These are phyloP conservation scores for Nakaseomyces sp. DNA, from an alignment of 1,139 yeast species.

Conservation along the genomic window DNA sequence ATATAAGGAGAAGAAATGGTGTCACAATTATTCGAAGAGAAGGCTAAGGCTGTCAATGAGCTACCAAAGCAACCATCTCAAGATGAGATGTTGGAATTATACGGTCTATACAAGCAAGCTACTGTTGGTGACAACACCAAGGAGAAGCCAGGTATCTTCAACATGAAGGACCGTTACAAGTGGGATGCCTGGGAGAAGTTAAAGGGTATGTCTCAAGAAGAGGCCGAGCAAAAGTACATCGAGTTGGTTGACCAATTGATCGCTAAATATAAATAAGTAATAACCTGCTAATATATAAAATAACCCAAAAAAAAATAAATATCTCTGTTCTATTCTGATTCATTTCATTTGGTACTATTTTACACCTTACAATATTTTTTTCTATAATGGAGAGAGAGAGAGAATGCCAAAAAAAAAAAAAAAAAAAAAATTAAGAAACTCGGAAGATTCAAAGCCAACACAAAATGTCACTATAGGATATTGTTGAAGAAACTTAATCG, in stretches of 20 bases:
- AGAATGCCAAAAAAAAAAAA: too few relatives aligned
- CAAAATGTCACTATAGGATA: too few relatives aligned
- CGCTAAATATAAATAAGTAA: slow-evolving; percentile 35
- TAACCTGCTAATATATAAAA: neutral
- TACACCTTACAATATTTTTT: too few relatives aligned
- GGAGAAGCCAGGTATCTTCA: slow-evolving; percentile 76
- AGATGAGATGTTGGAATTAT: slow-evolving; percentile 74
- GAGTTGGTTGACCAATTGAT: slow-evolving; percentile 61
- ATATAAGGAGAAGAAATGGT: slow-evolving; percentile 22
- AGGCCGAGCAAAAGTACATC: slow-evolving; percentile 80
- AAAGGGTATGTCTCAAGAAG: slow-evolving; percentile 79
- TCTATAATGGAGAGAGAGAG: too few relatives aligned
- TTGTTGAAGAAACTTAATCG: too few relatives aligned
- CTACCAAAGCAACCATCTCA: slow-evolving; percentile 72
- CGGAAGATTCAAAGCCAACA: too few relatives aligned
- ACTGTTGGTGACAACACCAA: slow-evolving; percentile 83
- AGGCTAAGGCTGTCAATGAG: slow-evolving; percentile 73
- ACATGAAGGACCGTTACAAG: slow-evolving; percentile 91
- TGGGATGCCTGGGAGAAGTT: slow-evolving; percentile 94
- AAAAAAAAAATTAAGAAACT: too few relatives aligned
- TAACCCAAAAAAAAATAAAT: neutral
- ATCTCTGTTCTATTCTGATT: neutral
- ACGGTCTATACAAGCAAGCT: slow-evolving; percentile 94
- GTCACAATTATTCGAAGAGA: slow-evolving; percentile 30
- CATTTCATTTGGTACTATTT: too few relatives aligned